phyloP scores from a whole-genome alignment of 2,329 filamentous ascomycete species.

The Aspergillus novofumigatus region DNA sequence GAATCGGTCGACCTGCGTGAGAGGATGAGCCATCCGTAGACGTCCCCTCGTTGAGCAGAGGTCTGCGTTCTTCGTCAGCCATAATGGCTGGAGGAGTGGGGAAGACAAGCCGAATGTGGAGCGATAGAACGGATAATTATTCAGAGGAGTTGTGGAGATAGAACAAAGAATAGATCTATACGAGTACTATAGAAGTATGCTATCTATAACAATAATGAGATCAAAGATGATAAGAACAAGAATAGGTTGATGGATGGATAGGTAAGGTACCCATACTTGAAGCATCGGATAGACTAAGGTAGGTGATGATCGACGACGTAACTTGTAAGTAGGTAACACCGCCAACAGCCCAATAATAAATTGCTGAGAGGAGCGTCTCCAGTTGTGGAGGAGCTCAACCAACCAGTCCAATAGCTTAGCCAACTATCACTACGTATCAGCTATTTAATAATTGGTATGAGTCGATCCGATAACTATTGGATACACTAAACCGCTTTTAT shows the following conservation, averaged over 20 bases:
- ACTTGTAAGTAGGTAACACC: background rate
- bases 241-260: background rate
- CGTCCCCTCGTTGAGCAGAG: slow-evolving; percentile 25
- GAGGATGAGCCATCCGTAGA: slow-evolving; percentile 12
- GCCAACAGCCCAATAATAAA: background rate
- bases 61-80: slow-evolving; percentile 31
- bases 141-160: background rate
- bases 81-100: slow-evolving; percentile 20
- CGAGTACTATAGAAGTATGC: background rate
- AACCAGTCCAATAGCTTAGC: background rate
- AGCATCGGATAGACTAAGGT: background rate
- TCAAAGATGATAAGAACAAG: background rate
- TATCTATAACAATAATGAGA: background rate
- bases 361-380: too few species aligned
- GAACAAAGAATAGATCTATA: background rate
- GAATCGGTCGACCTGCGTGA: slow-evolving; percentile 13
- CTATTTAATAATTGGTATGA: too few species aligned
- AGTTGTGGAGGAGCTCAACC: background rate
- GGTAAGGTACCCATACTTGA: background rate
- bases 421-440: background rate
- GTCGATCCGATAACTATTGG: background rate
- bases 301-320: background rate
- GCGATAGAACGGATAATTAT: background rate
- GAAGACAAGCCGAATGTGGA: slow-evolving; percentile 8
- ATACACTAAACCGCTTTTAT: background rate